Evolutionary conservation across 176 grass and related monocot genomes (phyloP), one percentile per base, ranked within the genome.

Genomic region (Saccharum spontaneum): DNA sequence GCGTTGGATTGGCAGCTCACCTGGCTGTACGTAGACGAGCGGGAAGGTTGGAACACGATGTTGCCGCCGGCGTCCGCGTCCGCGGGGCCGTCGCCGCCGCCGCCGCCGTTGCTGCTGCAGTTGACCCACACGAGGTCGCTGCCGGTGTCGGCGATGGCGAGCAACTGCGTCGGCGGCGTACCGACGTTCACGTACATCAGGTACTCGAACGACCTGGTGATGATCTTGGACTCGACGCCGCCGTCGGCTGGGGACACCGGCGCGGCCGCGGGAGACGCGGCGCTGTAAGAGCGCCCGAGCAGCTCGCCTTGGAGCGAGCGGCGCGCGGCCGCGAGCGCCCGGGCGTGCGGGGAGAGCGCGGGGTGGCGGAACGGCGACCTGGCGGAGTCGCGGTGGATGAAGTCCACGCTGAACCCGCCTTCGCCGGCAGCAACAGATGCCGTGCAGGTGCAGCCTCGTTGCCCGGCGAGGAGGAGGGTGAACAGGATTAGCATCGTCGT

Each of bases 71-170:
- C 17, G 5, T 61, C 57, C 7, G 4, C 17, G 11, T 26, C 36
- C 16, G 6, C 34, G 8, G 0, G 6, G 5, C 5, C 49, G 49
- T 52, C 14, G 5, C 16, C 26, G 26, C 24, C 76, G 17, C 10
- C 10, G 70, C 1, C 0, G 37, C 10, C 23, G 66, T 68, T 65
- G 23, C 81, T 70, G 10, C 48, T 28, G 79, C 91, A 94, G 15
- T 67, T 75, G 0, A 87, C 7, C 91, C 91, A 97, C 43, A 84
- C 38, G 54, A 97, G 91, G 79, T 94, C 91, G 63, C 94, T 94
- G 20, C 91, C 91, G 4, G 91, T 97, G 83, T 97, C 89, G 44
- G 70, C 82, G 75, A 88, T 82, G 40, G 80, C 89, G 11, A 90
- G 79, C 31, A 88, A 6, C 28, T 77, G 31, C 3, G 40, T 84